Evolutionary conservation across 225 moss, liverwort and hornwort species (phyloP).

Genomic region (Pseudoscleropodium purum): DNA sequence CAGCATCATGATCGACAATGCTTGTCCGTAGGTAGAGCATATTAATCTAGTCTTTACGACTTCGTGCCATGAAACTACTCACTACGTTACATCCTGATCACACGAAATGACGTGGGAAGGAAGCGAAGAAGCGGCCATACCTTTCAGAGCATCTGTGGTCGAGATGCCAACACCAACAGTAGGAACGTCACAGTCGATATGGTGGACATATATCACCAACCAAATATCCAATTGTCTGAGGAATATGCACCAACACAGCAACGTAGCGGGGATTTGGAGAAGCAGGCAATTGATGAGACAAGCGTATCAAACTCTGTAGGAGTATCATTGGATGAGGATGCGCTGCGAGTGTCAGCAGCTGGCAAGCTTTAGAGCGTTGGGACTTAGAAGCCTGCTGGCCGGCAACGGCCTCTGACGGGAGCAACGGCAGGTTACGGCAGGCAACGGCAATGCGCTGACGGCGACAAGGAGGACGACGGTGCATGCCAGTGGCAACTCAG

Average conservation of each 20-base stretch:
- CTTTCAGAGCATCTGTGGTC: not conserved
- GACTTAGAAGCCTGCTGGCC: not conserved
- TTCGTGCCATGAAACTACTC: not conserved
- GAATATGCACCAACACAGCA: too few relatives aligned
- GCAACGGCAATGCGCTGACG: not conserved
- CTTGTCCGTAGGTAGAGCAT: not conserved
- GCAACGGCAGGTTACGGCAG: not conserved
- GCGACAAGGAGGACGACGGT: constrained; percentile 1
- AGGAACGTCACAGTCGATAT: not conserved
- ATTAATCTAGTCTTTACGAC: not conserved
- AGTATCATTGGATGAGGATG: not conserved
- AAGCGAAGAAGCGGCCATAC: not conserved
- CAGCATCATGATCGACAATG: not conserved
- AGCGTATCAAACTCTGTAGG: fast-evolving
- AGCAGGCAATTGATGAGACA: not conserved
- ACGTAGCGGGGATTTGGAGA: not conserved
- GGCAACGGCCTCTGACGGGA: not conserved
- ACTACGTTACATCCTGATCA: not conserved
- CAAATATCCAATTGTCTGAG: too few relatives aligned
- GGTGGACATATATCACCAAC: not conserved
- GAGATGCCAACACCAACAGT: not conserved
- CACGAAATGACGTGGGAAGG: not conserved
- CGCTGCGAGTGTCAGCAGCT: not conserved
- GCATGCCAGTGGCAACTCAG: not conserved
- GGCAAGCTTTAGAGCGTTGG: not conserved